Evolutionary conservation across 306 rosid species (phyloP), one percentile per base, ranked within the genome.

Genomic region (Quercus berberidifolia): DNA sequence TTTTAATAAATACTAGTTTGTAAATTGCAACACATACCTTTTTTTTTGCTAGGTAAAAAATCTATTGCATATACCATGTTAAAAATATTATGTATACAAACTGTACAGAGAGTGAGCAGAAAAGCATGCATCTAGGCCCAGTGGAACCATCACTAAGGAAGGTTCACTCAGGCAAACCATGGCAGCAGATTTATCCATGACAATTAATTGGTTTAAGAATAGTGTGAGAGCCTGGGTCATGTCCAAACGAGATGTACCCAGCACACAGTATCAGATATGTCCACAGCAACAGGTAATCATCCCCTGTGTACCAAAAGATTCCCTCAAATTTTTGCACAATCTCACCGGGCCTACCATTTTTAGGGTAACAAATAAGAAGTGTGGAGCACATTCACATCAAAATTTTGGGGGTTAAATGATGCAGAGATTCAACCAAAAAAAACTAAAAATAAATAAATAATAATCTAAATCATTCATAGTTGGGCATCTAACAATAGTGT

Each of bases 401-500:
- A 25, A 5, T 63, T 31, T 25, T 49, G 2, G 54, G 71, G 3
- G 60, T 21, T 35, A 56, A 51, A 75, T 1, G 5, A 55, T 25
- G 6, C 60, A 23, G 5, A 49, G 17, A 49, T 49, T 49, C 54
- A 10, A 52, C 52, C 64, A 65, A 17, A 35, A 18, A 21, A 82
- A 46, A 64, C 46, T 41, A 41, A 0, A 41, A 41, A 41, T 41
- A 41, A 41, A 7, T 41, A 63, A 30, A 63, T 15, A 54, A 83
- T 58, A 71, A 51, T 49, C 65, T 20, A 78, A 63, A 68, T 71
- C 73, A 77, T 79, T 78, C 56, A 57, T 28, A 55, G 75, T 19
- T 71, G 81, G 78, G 68, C 74, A 62, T 56, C 74, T 74, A 75
- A 82, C 57, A 72, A 31, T 51, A 51, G 67, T 67, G 49, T 8